Conservation (phyloP, 257 asterid species). For the Cordia subcordata region DNA sequence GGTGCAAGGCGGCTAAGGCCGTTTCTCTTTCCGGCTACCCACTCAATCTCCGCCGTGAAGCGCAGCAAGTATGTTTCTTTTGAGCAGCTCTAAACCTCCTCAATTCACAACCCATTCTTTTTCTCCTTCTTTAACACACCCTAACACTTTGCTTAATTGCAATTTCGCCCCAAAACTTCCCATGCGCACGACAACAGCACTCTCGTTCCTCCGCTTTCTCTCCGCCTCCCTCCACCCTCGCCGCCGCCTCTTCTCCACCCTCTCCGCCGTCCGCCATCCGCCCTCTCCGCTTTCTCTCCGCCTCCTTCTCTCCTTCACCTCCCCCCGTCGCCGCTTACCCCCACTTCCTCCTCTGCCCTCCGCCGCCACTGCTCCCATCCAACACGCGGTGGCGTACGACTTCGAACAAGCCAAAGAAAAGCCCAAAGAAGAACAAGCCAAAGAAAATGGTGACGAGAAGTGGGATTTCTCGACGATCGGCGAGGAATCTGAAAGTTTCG, state of each 20-base stretch:
- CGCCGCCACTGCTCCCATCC: slow-evolving; percentile 16
- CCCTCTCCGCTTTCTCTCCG: slow-evolving; percentile 18
- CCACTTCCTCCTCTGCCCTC: slow-evolving; percentile 19
- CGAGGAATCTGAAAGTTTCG: slow-evolving; percentile 29
- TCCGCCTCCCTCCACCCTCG: slow-evolving; percentile 18
- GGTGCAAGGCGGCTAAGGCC: neutral
- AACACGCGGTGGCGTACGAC: slow-evolving; percentile 17
- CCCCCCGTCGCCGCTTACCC: slow-evolving; percentile 14
- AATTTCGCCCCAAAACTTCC: slow-evolving; percentile 11
- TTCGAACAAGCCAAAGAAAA: slow-evolving; percentile 13
- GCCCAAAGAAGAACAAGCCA: slow-evolving; percentile 19
- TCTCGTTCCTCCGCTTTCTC: slow-evolving; percentile 11
- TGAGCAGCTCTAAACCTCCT: slow-evolving; percentile 25
- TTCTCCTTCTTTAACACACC: slow-evolving; percentile 14
- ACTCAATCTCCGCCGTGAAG: slow-evolving; percentile 13
- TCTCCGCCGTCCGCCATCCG: neutral
- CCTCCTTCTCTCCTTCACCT: slow-evolving; percentile 13
- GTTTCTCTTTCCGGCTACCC: neutral
- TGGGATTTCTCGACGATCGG: slow-evolving; percentile 18
- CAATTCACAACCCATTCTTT: slow-evolving; percentile 8
- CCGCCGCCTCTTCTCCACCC: slow-evolving; percentile 12
- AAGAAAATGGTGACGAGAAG: slow-evolving; percentile 9
- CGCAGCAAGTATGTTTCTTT: slow-evolving; percentile 44
- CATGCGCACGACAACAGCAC: slow-evolving; percentile 21
- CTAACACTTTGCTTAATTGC: slow-evolving; percentile 1